These are phyloP conservation scores for Thalia dealbata DNA, from an alignment of 176 grass and related monocot species.

Conservation along the genomic window DNA sequence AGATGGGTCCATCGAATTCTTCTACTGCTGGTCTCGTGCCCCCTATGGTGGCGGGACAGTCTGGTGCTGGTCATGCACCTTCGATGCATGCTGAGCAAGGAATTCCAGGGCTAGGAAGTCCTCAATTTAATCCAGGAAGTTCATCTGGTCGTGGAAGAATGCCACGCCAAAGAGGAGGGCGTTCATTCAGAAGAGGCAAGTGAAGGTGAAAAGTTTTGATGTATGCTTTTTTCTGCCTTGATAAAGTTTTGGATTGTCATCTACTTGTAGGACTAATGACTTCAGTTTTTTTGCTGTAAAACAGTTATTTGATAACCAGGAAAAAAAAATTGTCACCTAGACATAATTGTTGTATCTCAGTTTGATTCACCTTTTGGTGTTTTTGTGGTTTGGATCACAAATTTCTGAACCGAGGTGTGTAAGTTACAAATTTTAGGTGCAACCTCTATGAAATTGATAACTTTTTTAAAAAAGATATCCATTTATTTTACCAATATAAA, in stretches of 20 bases:
- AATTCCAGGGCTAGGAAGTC: background rate
- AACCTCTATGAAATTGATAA: too few relatives aligned
- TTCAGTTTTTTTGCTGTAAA: background rate
- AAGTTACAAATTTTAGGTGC: too few relatives aligned
- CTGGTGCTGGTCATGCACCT: slow-evolving; percentile 4
- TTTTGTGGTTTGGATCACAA: too few relatives aligned
- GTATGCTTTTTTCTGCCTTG: background rate
- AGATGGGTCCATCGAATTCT: background rate
- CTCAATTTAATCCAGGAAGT: slow-evolving; percentile 39
- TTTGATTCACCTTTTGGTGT: too few relatives aligned
- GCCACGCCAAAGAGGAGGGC: slow-evolving; percentile 35
- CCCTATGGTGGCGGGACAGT: background rate
- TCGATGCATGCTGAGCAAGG: background rate
- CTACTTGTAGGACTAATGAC: background rate
- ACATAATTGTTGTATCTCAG: too few relatives aligned
- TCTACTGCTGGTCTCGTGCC: background rate
- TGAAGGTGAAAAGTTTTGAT: background rate
- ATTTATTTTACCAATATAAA: too few relatives aligned
- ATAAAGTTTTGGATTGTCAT: background rate
- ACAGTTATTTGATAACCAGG: too few relatives aligned
- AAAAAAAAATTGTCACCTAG: too few relatives aligned
- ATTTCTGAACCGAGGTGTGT: too few relatives aligned
- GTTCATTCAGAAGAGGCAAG: slow-evolving; percentile 32
- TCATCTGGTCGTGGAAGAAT: slow-evolving; percentile 37
- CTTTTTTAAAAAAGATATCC: too few relatives aligned